Conservation (phyloP, 192 early-diverging fungal species). For the Lunasporangiospora selenospora region DNA sequence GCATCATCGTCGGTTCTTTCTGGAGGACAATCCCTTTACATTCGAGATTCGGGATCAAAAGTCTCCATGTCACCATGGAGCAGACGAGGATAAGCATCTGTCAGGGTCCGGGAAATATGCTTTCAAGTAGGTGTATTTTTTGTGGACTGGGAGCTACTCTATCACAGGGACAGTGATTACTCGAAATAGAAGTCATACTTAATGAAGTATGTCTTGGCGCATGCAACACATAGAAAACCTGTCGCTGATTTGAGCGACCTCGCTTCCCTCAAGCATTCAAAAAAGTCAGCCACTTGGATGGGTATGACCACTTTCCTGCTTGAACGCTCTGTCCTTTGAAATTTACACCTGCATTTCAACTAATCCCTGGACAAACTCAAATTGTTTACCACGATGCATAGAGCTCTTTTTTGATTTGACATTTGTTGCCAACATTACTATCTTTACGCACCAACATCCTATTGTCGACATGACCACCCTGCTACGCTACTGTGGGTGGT, state of each 20-base stretch:
- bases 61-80: background rate
- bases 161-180: no score
- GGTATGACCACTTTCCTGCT: background rate
- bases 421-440: conserved; percentile 55
- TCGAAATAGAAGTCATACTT: no score
- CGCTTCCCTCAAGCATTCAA: background rate
- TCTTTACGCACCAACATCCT: conserved; percentile 54
- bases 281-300: conserved; percentile 44
- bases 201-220: background rate
- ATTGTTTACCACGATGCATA: no score
- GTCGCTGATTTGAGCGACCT: conserved; percentile 15
- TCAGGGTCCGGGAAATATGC: conserved; percentile 18
- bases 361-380: no score
- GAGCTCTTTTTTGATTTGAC: conserved; percentile 60
- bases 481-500: conserved; percentile 49
- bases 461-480: conserved; percentile 48
- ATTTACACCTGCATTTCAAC: no score
- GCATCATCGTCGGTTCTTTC: conserved; percentile 10
- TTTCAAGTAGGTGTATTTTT: conserved; percentile 22
- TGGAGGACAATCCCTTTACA: conserved; percentile 23
- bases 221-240: conserved; percentile 13
- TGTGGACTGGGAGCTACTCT: no score
- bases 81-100: background rate
- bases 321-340: no score
- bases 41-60: conserved; percentile 23